A percentile compares a stretch with the other conserved stretches of the same genome.
Conservation (phyloP, 768 basidiomycete species). For the Serendipita sp. region DNA sequence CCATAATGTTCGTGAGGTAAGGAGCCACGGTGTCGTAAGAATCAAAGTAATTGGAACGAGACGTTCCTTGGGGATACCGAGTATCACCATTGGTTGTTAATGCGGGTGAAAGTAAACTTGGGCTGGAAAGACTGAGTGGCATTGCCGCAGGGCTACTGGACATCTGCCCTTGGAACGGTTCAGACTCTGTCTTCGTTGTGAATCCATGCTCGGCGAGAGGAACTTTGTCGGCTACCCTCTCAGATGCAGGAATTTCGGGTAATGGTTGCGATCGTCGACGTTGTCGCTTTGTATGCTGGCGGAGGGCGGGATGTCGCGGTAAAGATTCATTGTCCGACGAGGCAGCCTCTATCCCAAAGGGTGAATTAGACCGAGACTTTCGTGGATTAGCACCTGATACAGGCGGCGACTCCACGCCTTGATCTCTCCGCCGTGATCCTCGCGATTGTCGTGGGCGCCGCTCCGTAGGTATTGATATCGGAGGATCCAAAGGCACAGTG, state of each 20-base stretch:
- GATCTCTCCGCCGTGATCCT: background rate
- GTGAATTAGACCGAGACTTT: background rate
- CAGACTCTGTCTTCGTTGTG: background rate
- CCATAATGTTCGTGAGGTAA: conserved; percentile 1
- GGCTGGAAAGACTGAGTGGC: background rate
- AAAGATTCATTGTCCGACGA: background rate
- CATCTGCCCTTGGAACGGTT: background rate
- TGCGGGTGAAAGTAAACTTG: background rate
- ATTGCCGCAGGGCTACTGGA: background rate
- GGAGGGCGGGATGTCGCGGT: background rate
- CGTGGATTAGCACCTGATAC: background rate
- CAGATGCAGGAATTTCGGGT: background rate
- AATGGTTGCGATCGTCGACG: background rate
- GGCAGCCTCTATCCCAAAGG: background rate
- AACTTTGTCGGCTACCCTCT: background rate
- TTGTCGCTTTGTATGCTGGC: background rate
- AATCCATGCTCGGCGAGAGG: background rate
- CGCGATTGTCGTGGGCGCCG: background rate
- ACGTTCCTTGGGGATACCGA: conserved; percentile 1
- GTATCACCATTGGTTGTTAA: background rate
- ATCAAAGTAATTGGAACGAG: conserved; percentile 6
- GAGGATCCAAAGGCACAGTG: too few relatives aligned
- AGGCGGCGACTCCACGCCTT: background rate
- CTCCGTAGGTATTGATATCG: background rate
- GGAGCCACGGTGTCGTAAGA: background rate